Evolutionary conservation across 2,329 filamentous ascomycete species (phyloP).

Genomic region (Colletotrichum melonis): DNA sequence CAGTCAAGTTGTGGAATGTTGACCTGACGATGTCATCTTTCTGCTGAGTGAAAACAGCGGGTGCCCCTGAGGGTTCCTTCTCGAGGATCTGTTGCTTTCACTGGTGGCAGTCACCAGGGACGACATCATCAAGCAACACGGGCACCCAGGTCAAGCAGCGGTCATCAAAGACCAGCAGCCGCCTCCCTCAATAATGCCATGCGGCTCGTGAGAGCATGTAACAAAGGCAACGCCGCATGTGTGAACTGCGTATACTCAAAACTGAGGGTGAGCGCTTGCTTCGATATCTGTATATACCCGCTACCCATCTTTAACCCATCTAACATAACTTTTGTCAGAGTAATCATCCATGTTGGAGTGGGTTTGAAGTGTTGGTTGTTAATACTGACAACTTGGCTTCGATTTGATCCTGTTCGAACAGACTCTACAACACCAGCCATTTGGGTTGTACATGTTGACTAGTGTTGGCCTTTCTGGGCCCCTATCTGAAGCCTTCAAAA

Average conservation of each 20-base stretch:
- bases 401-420: too few relatives aligned
- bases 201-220: neutral
- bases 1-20: neutral
- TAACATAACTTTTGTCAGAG: neutral
- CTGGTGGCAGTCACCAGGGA: constrained; percentile 15
- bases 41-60: constrained; percentile 5
- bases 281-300: neutral
- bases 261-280: neutral
- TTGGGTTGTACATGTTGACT: neutral
- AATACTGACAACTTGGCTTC: neutral
- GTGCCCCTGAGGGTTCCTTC: constrained; percentile 17
- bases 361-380: neutral
- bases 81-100: constrained; percentile 4
- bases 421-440: neutral
- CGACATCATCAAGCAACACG: neutral
- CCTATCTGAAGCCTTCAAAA: neutral
- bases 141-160: neutral
- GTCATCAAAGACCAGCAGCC: constrained; percentile 16
- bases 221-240: constrained; percentile 8
- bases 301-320: neutral
- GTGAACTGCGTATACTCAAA: neutral
- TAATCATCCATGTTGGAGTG: neutral
- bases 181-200: constrained; percentile 4
- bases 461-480: neutral
- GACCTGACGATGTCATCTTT: constrained; percentile 5